Conservation (phyloP, 2,329 filamentous ascomycete species). For the Aspergillus sp. region DNA sequence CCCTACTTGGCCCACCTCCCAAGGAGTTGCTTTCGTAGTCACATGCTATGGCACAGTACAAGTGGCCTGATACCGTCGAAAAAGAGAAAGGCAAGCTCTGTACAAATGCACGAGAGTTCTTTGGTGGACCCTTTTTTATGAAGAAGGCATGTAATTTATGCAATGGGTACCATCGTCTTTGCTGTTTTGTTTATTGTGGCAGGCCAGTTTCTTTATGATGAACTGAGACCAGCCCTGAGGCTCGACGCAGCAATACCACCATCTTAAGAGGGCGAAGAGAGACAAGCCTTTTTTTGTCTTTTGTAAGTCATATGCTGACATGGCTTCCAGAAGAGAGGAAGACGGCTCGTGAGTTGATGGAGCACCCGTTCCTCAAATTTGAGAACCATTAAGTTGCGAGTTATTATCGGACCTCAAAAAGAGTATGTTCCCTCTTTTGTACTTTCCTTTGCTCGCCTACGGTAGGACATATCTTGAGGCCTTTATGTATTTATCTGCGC, state of each 20-base stretch:
- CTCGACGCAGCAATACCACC: constrained; percentile 18
- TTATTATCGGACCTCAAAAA: too few species aligned
- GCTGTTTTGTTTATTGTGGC: constrained; percentile 12
- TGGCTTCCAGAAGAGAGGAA: constrained; percentile 24
- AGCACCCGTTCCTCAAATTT: constrained; percentile 24
- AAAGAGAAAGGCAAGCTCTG: constrained; percentile 23
- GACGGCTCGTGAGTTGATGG: constrained; percentile 20
- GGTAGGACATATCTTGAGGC: too few species aligned
- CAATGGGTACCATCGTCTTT: constrained; percentile 8
- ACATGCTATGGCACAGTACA: constrained; percentile 21
- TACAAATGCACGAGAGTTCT: constrained; percentile 27
- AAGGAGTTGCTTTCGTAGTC: constrained; percentile 28
- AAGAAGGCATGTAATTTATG: constrained; percentile 18
- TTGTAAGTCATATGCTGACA: constrained; percentile 23
- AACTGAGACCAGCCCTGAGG: constrained; percentile 25
- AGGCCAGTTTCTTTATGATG: constrained; percentile 27
- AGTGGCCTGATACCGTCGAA: constrained; percentile 22
- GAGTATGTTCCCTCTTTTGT: too few species aligned
- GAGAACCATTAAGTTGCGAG: constrained; percentile 1
- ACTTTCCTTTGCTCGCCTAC: too few species aligned
- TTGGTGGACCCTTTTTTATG: constrained; percentile 31
- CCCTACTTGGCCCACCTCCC: constrained; percentile 33
- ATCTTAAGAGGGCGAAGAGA: constrained; percentile 22
- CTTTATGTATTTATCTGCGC: too few species aligned
- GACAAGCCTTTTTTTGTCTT: constrained; percentile 20